Conservation (phyloP, 2,329 filamentous ascomycete species). For the Penicillium sp. region DNA sequence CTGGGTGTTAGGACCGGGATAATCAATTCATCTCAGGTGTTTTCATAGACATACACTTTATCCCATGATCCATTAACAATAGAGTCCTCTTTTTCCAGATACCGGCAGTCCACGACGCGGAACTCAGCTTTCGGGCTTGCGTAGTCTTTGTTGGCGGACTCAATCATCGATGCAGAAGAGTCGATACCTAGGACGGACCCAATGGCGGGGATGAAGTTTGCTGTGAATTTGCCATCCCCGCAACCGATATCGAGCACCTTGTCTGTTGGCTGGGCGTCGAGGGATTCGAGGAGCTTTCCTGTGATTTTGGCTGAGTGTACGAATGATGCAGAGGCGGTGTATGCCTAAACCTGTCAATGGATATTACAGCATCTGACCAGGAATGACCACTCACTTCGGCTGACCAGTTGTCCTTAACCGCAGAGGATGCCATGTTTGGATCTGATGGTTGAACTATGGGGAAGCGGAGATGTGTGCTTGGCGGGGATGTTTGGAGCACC, state of each 20-base stretch:
- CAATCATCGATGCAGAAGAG: constrained; percentile 57
- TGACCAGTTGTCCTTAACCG: constrained; percentile 39
- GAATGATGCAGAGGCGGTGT: constrained; percentile 60
- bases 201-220: constrained; percentile 51
- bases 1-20: neutral
- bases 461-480: constrained; percentile 5
- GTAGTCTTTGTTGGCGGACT: constrained; percentile 48
- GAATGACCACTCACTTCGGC: constrained; percentile 28
- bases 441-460: neutral
- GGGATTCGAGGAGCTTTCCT: constrained; percentile 55
- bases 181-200: constrained; percentile 57
- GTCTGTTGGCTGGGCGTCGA: constrained; percentile 58
- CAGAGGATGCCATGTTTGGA: constrained; percentile 4
- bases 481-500: neutral
- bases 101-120: constrained; percentile 36
- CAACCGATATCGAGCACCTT: constrained; percentile 61
- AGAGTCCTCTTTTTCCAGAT: constrained; percentile 27
- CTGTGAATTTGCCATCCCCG: constrained; percentile 59
- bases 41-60: constrained; percentile 47
- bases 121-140: constrained; percentile 29
- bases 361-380: neutral
- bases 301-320: constrained; percentile 56
- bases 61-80: constrained; percentile 36
- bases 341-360: constrained; percentile 44
- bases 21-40: neutral